Conservation (phyloP, 441 rosid species). For the Raphanus hybrid region DNA sequence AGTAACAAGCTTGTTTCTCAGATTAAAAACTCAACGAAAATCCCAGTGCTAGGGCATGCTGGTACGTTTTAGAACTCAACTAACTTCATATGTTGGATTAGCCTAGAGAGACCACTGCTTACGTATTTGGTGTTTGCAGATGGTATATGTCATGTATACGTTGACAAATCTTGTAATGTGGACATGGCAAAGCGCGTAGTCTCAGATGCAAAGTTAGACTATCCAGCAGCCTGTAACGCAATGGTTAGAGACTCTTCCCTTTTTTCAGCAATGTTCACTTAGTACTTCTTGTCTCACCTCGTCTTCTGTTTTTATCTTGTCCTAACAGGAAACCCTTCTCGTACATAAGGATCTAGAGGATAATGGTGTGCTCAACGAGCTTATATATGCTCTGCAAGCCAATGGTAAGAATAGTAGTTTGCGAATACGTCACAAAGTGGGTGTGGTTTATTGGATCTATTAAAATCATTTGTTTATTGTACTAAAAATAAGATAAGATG, state of each 20-base stretch:
- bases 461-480: background rate
- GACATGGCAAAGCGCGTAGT: conserved; percentile 83
- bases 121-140: conserved; percentile 50
- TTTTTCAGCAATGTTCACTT: conserved; percentile 27
- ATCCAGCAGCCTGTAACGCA: conserved; percentile 99
- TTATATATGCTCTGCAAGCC: conserved; percentile 56
- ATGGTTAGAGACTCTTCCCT: conserved; percentile 62
- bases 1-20: conserved; percentile 95
- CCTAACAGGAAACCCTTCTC: conserved; percentile 90
- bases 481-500: conserved; percentile 6
- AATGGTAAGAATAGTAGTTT: conserved; percentile 55
- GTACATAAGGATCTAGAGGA: conserved; percentile 82
- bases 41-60: conserved; percentile 98
- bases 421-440: background rate
- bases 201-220: conserved; percentile 90
- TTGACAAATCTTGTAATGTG: conserved; percentile 86
- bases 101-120: conserved; percentile 9
- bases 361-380: conserved; percentile 59
- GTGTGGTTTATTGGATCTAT: conserved; percentile 7
- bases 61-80: conserved; percentile 54
- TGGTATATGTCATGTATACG: conserved; percentile 97
- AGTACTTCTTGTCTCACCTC: conserved; percentile 15
- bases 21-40: conserved; percentile 90
- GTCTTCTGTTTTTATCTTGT: conserved; percentile 24
- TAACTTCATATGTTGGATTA: conserved; percentile 2